Conservation (phyloP, 305 asterid genomes). For the Fraxinus sp. region DNA sequence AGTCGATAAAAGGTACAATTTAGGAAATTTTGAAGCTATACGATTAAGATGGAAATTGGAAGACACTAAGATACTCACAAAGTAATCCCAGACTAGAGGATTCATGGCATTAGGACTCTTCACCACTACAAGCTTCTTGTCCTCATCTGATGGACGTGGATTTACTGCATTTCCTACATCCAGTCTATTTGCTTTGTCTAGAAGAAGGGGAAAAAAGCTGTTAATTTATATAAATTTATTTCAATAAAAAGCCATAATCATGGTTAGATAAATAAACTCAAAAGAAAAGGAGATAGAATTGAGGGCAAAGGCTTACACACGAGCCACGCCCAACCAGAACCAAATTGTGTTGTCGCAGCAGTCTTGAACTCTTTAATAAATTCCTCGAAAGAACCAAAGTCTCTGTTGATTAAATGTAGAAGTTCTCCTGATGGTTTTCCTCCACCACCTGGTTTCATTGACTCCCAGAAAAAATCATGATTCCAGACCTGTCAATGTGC, state of each 20-base stretch:
- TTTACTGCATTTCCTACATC: conserved; percentile 73
- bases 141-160: conserved; percentile 76
- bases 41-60: neutral
- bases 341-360: conserved; percentile 88
- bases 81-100: conserved; percentile 92
- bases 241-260: neutral
- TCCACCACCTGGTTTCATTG: conserved; percentile 95
- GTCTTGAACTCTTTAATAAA: conserved; percentile 73
- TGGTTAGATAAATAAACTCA: neutral
- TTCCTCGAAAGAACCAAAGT: conserved; percentile 84
- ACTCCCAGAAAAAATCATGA: conserved; percentile 95
- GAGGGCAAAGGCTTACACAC: conserved; percentile 55
- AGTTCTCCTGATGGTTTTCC: conserved; percentile 83
- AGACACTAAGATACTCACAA: conserved; percentile 46
- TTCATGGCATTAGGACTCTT: conserved; percentile 95
- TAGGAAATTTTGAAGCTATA: neutral
- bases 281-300: neutral
- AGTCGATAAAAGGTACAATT: neutral
- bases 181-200: conserved; percentile 82
- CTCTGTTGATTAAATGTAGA: conserved; percentile 68
- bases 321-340: conserved; percentile 99
- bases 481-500: conserved; percentile 69
- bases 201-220: conserved; percentile 6
- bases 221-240: conserved; percentile 1
- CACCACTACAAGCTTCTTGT: conserved; percentile 78